phyloP scores from a whole-genome alignment of 1,284 basidiomycete genomes.

The Heterobasidion occidentale region DNA sequence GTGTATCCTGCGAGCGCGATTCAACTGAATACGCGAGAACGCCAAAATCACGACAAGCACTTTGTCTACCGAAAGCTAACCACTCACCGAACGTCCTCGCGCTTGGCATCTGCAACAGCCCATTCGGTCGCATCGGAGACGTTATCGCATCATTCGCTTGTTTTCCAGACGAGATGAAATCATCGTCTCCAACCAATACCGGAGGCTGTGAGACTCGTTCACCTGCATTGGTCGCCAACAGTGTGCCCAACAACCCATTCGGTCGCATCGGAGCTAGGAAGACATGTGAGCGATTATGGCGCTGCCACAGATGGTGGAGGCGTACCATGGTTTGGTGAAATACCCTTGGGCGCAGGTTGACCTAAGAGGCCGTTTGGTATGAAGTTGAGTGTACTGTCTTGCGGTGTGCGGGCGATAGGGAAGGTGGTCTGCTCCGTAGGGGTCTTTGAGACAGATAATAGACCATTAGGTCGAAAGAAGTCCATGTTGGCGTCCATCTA shows the following conservation, averaged over 20 bases:
- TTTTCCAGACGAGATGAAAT: background rate
- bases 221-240: background rate
- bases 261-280: background rate
- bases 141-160: background rate
- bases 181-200: background rate
- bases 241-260: background rate
- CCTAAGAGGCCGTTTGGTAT: background rate
- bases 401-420: no score
- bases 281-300: no score
- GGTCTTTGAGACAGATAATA: background rate
- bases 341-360: background rate
- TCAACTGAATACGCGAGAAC: background rate
- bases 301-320: no score
- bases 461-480: background rate
- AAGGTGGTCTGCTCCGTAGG: no score
- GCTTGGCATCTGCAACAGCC: background rate
- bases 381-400: background rate
- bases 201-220: background rate
- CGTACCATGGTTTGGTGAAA: no score
- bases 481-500: background rate
- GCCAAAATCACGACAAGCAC: no score
- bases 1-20: background rate
- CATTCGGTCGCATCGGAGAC: background rate
- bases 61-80: background rate
- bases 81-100: background rate